Evolutionary conservation across 495 filamentous ascomycete genomes (phyloP).

Genomic region (Coniosporium apollinis): DNA sequence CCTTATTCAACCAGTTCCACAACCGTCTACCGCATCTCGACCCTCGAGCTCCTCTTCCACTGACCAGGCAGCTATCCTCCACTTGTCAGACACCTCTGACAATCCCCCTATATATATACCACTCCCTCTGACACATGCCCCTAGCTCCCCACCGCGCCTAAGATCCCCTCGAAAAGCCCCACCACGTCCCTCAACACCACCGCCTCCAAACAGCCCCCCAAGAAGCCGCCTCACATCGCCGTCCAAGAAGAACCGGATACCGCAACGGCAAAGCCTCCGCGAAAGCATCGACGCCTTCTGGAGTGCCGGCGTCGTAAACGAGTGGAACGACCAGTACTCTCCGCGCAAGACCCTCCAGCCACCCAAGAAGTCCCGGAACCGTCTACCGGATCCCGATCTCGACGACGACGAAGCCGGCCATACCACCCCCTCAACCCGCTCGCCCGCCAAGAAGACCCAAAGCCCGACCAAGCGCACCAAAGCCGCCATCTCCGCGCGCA

Average conservation of each 20-base stretch:
- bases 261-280: slow-evolving; percentile 41
- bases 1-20: too few species aligned
- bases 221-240: slow-evolving; percentile 33
- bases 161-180: slow-evolving; percentile 14
- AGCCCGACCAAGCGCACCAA: slow-evolving; percentile 20
- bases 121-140: too few species aligned
- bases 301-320: slow-evolving; percentile 54
- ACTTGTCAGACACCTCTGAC: too few species aligned
- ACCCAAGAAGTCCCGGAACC: slow-evolving; percentile 11
- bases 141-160: slow-evolving; percentile 19
- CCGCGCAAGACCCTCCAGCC: slow-evolving; percentile 38
- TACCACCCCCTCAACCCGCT: slow-evolving; percentile 15
- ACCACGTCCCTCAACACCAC: slow-evolving; percentile 13
- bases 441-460: slow-evolving; percentile 22
- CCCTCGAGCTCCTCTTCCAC: too few species aligned
- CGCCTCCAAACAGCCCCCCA: slow-evolving; percentile 27
- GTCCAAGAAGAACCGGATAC: slow-evolving; percentile 28
- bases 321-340: slow-evolving; percentile 70
- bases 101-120: too few species aligned
- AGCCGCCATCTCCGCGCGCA: slow-evolving; percentile 27
- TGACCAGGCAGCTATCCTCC: too few species aligned
- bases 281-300: slow-evolving; percentile 68
- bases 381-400: slow-evolving; percentile 2
- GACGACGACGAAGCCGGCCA: slow-evolving; percentile 4
- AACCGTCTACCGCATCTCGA: too few species aligned